Percentiles rank a stretch among this genome's conserved stretches.
These are phyloP conservation scores for Candida schatavii DNA, from an alignment of 805 yeast genomes.

Conservation along the genomic window DNA sequence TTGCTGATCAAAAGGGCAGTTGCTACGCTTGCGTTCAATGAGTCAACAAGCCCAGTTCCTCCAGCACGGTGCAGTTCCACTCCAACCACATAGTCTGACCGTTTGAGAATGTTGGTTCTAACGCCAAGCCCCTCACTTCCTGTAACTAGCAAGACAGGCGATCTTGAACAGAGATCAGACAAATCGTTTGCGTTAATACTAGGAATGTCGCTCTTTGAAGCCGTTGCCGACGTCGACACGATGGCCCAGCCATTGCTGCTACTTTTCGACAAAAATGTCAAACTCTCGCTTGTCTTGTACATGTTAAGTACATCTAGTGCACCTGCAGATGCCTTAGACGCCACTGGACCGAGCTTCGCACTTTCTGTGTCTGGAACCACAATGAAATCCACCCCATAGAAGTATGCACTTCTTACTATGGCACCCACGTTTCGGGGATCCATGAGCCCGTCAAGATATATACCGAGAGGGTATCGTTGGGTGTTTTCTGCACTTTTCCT, in stretches of 20 bases:
- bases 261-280: constrained; percentile 58
- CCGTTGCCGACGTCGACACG: constrained; percentile 53
- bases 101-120: constrained; percentile 57
- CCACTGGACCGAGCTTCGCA: constrained; percentile 74
- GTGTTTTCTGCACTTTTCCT: constrained; percentile 11
- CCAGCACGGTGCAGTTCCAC: constrained; percentile 31
- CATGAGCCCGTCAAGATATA: constrained; percentile 73
- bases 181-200: constrained; percentile 36
- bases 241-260: constrained; percentile 67
- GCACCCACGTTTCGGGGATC: constrained; percentile 92
- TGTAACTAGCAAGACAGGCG: constrained; percentile 69
- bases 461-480: constrained; percentile 54
- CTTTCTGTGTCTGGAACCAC: constrained; percentile 67
- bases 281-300: constrained; percentile 55
- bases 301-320: constrained; percentile 73
- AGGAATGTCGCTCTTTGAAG: constrained; percentile 13
- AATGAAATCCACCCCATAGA: constrained; percentile 77
- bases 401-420: constrained; percentile 73
- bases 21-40: constrained; percentile 89
- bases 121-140: constrained; percentile 89
- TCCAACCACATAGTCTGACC: constrained; percentile 52
- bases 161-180: constrained; percentile 35
- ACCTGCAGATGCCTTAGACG: constrained; percentile 80
- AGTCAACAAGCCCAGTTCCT: constrained; percentile 52
- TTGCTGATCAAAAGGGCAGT: constrained; percentile 58